phyloP scores from a whole-genome alignment of 495 filamentous ascomycete species.

The Articulospora tetracladia region DNA sequence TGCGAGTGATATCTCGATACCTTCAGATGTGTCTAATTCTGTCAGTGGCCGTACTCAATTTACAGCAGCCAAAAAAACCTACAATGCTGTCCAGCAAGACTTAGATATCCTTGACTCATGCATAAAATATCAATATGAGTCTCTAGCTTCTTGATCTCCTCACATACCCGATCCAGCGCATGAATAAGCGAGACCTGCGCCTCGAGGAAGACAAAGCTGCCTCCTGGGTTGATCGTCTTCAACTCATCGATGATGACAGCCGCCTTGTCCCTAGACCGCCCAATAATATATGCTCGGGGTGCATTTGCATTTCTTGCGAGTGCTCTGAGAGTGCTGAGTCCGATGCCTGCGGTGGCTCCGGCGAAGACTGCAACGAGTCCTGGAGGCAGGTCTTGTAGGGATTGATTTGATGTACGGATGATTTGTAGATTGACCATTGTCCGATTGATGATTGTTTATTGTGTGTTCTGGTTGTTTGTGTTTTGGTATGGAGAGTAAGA shows the following conservation, averaged over 20 bases:
- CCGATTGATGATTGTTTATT: no score
- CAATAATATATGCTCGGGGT: constrained; percentile 35
- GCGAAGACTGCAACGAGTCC: constrained; percentile 22
- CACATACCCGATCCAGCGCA: constrained; percentile 21
- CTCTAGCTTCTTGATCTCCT: constrained; percentile 13
- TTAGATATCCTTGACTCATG: constrained; percentile 21
- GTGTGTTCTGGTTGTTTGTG: neutral
- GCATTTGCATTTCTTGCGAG: constrained; percentile 26
- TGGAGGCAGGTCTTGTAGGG: neutral
- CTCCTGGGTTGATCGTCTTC: constrained; percentile 4
- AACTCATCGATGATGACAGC: constrained; percentile 30
- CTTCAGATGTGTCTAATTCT: constrained; percentile 22
- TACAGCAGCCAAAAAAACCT: neutral
- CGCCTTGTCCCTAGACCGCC: constrained; percentile 32
- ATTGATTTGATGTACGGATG: constrained; percentile 2
- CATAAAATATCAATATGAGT: constrained; percentile 20
- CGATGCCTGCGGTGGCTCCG: constrained; percentile 38
- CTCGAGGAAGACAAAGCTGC: constrained; percentile 19
- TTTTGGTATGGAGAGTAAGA: neutral
- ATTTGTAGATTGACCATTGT: constrained; percentile 14
- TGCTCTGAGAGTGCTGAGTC: constrained; percentile 29
- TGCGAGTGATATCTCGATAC: constrained; percentile 16
- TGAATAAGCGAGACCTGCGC: constrained; percentile 12
- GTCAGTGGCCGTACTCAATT: neutral
- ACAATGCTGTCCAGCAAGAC: constrained; percentile 7